A percentile compares a stretch with the other conserved stretches of the same genome.
Conservation (phyloP, 495 filamentous ascomycete species). For the Glutinoglossum americanum region DNA sequence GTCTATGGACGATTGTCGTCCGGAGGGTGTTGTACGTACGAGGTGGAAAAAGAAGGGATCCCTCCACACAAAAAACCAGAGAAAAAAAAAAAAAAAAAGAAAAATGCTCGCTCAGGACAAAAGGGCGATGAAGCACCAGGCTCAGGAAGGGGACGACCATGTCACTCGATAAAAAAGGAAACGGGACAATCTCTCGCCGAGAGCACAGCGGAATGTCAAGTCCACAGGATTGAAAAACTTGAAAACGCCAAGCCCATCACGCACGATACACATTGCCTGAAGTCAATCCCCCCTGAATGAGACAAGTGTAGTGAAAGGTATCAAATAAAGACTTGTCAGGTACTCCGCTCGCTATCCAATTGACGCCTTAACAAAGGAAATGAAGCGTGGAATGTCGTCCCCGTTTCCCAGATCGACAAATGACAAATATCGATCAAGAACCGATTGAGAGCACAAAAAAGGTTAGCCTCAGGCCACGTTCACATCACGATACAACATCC, state of each 20-base stretch:
- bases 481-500: conserved; percentile 10
- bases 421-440: neutral
- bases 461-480: neutral
- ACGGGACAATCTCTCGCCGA: neutral
- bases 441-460: neutral
- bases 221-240: neutral
- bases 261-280: neutral
- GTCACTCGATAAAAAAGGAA: neutral
- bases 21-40: neutral
- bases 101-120: neutral
- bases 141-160: neutral
- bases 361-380: neutral
- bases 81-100: too few relatives aligned
- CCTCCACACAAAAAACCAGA: neutral
- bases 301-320: neutral
- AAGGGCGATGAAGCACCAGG: neutral
- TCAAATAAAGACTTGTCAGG: neutral
- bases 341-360: conserved; percentile 2
- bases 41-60: neutral
- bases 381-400: neutral
- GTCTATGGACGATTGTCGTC: neutral
- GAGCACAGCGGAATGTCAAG: neutral
- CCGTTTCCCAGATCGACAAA: neutral
- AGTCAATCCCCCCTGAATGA: neutral
- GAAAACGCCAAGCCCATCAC: neutral